These are phyloP conservation scores for Cutaneotrichosporon sp. DNA, from an alignment of 1,284 basidiomycete species.

Conservation along the genomic window DNA sequence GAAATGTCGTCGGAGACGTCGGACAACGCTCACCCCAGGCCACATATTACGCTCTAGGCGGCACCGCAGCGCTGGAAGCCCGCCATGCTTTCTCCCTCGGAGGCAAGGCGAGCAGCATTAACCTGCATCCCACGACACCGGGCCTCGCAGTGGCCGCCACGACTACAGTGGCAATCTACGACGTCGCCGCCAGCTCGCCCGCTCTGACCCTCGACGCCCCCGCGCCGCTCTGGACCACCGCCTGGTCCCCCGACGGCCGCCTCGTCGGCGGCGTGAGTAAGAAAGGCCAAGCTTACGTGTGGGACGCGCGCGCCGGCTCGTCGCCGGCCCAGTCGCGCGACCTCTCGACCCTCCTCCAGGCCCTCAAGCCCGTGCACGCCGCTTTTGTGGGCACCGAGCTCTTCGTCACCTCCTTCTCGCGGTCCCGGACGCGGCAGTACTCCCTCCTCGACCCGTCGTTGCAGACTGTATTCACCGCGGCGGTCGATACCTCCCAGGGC, in stretches of 20 bases:
- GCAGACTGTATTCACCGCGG: constrained; percentile 31
- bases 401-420: constrained; percentile 48
- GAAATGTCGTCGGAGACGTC: neutral
- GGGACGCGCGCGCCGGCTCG: constrained; percentile 35
- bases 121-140: constrained; percentile 48
- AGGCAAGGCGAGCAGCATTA: constrained; percentile 34
- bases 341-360: constrained; percentile 29
- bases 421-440: constrained; percentile 34
- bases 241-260: constrained; percentile 46
- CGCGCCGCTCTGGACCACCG: constrained; percentile 37
- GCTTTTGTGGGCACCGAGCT: constrained; percentile 39
- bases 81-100: neutral
- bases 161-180: constrained; percentile 37
- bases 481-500: constrained; percentile 47
- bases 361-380: constrained; percentile 42
- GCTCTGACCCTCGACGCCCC: constrained; percentile 23
- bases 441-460: constrained; percentile 30
- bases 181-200: constrained; percentile 22
- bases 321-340: constrained; percentile 18
- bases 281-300: constrained; percentile 43
- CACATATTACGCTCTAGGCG: constrained; percentile 6
- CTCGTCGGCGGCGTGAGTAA: constrained; percentile 39
- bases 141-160: constrained; percentile 33
- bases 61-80: neutral
- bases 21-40: constrained; percentile 2